Base-by-base conservation (phyloP, 768 basidiomycete species). In the Tricholoma bakamatsutake region DNA sequence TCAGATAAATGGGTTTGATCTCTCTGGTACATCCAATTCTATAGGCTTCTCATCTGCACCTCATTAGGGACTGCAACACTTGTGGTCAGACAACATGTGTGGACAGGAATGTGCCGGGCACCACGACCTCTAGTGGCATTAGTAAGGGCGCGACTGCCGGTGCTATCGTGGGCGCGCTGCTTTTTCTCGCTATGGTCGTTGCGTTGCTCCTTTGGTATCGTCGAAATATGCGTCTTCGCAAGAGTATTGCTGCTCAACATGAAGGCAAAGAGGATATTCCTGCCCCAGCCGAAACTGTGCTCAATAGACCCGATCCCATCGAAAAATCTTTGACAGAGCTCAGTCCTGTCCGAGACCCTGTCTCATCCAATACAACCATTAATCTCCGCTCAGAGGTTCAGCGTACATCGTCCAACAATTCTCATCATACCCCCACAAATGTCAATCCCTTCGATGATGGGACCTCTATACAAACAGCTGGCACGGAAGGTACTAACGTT, bases 381-480 rank as follows among this genome's bases (percentile, higher is more conserved):
- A 80, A 85, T 65, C 78, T 84, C 59, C 81, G 83, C 65, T 81
- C 84, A 39, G 72, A 77, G 28, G 74, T 79, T 39, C 75, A 74
- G 45, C 62, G 60, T 47, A 67, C 70, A 48, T 63, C 71, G 6
- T 66, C 67, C 21, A 70, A 66, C 52, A 63, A 67, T 55, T 62
- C 64, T 61, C 48, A 61, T 49, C 67, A 62, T 55, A 69, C 51
- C 50, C 77, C 74, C 9, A 57, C 67, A 6, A 71, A 72, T 10
- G 75, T 73, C 50, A 90, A 92, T 73, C 90, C 90, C 21, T 93
- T 92, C 69, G 80, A 82, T 42, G 90, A 93, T 63, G 72, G 69
- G 27, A 82, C 87, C 48, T 92, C 90, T 37, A 93, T 93, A 57
- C 87, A 89, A 69, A 93, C 90, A 28, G 82, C 85, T n/a, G 79